Percentiles rank a stretch among this genome's conserved stretches.
phyloP scores from a whole-genome alignment of 1,284 basidiomycete genomes.

The Paramarasmius palmivorus region DNA sequence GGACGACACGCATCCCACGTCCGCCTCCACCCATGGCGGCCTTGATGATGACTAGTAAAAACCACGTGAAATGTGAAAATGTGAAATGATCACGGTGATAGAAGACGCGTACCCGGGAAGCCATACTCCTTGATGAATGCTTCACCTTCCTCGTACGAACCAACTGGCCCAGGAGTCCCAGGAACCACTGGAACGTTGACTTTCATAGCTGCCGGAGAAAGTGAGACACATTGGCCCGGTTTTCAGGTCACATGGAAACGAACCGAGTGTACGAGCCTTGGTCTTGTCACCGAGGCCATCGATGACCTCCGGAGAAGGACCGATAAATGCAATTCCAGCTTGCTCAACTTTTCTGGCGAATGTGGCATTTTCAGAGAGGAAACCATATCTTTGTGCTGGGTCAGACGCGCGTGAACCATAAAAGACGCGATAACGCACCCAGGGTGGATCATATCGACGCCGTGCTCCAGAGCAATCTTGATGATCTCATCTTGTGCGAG shows the following conservation, averaged over 20 bases:
- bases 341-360: constrained; percentile 97
- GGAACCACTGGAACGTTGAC: constrained; percentile 95
- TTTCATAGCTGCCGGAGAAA: constrained; percentile 63
- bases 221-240: constrained; percentile 14
- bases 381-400: constrained; percentile 76
- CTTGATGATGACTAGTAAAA: constrained; percentile 84
- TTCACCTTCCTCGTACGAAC: constrained; percentile 79
- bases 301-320: constrained; percentile 95
- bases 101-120: constrained; percentile 76
- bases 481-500: constrained; percentile 98
- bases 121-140: constrained; percentile 94
- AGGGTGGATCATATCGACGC: constrained; percentile 99
- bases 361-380: constrained; percentile 95
- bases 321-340: constrained; percentile 97
- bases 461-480: constrained; percentile 91
- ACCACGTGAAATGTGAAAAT: neutral
- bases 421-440: constrained; percentile 56
- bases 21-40: constrained; percentile 99
- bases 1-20: constrained; percentile 97
- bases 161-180: constrained; percentile 95
- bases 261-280: constrained; percentile 89
- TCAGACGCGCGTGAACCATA: constrained; percentile 10
- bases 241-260: constrained; percentile 10
- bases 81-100: neutral
- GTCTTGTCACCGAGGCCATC: constrained; percentile 99